Evolutionary conservation across 2,329 filamentous ascomycete species (phyloP), one percentile per base, ranked within the genome.

Genomic region (Colletotrichum eleusines): DNA sequence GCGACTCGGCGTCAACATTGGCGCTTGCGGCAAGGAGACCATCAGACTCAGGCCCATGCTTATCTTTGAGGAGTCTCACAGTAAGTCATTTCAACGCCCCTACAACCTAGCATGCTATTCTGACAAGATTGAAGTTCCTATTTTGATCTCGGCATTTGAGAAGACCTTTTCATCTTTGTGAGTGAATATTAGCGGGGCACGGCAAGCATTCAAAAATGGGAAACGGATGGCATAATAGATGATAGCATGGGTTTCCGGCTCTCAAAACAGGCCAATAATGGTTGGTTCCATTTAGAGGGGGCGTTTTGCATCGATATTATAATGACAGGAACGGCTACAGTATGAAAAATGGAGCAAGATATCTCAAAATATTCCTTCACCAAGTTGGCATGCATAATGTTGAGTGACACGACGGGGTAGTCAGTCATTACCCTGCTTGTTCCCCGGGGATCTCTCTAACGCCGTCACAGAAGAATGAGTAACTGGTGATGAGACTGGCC

Each of bases 21-120:
- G 93, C 73, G 92, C 92, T n/a, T 90, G 87, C 75, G 93, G 93
- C 38, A 87, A 86, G 78, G 83, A 81, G 73, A 92, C 93, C 18
- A 90, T 95, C 26, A 83, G 93, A 70, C 82, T 95, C 78, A 85
- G 93, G 75, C 93, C 93, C 12, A 95, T 95, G 93, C 83, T 95
- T 76, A 89, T 95, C 77, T 95, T 95, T 85, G 90, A 92, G 84
- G 87, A 90, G 81, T 84, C 89, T 77, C 92, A 94, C 81, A 89
- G 77, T 78, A 63, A 53, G 69, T 44, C 35, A 16, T 16, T n/a
- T n/a, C 5, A 16, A 33, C 12, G 20, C 44, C 3, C 0, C 14
- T 16, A 0, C 6, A 16, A 4, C n/a, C 5, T 2, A 8, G 5
- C 8, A 5, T 16, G 5, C 14, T 12, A 4, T 28, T 40, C 64